These are phyloP conservation scores for Xylaria cubensis DNA, from an alignment of 495 filamentous ascomycete genomes.

Conservation along the genomic window DNA sequence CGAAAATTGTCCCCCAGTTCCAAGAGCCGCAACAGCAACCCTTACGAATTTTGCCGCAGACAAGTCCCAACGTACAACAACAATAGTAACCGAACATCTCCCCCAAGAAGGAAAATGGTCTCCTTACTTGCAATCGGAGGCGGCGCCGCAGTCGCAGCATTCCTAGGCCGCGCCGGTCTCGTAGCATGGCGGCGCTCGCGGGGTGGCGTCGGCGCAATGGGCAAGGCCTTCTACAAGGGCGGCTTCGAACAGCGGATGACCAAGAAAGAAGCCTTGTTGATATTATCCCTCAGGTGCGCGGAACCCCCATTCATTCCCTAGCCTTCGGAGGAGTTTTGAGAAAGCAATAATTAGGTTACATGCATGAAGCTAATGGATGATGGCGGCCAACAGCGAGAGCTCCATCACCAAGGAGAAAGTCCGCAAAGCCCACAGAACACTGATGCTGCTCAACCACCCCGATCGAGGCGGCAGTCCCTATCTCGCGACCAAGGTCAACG, in stretches of 20 bases:
- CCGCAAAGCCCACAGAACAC: slow-evolving; percentile 92
- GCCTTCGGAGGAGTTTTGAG: background rate
- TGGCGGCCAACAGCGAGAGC: slow-evolving; percentile 67
- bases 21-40: background rate
- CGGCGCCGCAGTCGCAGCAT: slow-evolving; percentile 77
- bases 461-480: slow-evolving; percentile 97
- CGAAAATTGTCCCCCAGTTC: background rate
- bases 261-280: slow-evolving; percentile 85
- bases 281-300: slow-evolving; percentile 82
- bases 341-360: background rate
- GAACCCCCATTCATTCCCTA: background rate
- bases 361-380: slow-evolving; percentile 20
- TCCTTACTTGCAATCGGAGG: slow-evolving; percentile 77
- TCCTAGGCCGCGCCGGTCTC: slow-evolving; percentile 85
- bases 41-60: background rate
- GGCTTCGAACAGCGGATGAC: slow-evolving; percentile 97
- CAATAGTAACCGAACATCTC: background rate
- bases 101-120: slow-evolving; percentile 62
- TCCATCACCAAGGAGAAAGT: slow-evolving; percentile 87
- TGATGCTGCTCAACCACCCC: slow-evolving; percentile 98
- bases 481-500: slow-evolving; percentile 95
- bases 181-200: slow-evolving; percentile 85
- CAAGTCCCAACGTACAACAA: background rate
- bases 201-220: slow-evolving; percentile 76
- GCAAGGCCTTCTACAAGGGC: slow-evolving; percentile 94